Evolutionary conservation across 495 filamentous ascomycete genomes (phyloP).

Genomic region (Letharia lupina): DNA sequence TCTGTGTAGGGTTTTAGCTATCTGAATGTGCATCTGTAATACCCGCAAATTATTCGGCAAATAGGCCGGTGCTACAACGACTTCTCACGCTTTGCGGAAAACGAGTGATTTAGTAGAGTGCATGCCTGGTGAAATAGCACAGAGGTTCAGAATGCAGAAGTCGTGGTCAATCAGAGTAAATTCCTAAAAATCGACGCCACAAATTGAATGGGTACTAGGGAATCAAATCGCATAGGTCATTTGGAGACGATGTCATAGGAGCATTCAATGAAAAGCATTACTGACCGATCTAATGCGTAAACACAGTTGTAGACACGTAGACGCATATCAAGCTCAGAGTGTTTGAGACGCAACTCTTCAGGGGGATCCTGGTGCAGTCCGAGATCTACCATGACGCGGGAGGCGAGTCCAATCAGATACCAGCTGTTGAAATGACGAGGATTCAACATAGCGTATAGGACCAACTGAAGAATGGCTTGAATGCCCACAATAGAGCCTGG

Average conservation of each 20-base stretch:
- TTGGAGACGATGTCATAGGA: not conserved
- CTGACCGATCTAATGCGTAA: slow-evolving; percentile 76
- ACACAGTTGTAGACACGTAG: slow-evolving; percentile 78
- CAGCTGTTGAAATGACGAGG: slow-evolving; percentile 84
- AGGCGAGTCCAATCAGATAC: slow-evolving; percentile 82
- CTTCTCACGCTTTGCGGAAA: not conserved
- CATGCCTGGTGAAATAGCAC: slow-evolving; percentile 7
- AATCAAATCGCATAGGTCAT: not conserved
- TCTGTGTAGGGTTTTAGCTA: slow-evolving; percentile 36
- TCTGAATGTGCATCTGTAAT: not conserved
- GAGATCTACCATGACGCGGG: slow-evolving; percentile 73
- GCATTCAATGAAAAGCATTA: slow-evolving; percentile 6
- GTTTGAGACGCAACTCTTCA: slow-evolving; percentile 50
- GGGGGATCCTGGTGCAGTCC: slow-evolving; percentile 84
- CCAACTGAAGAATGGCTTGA: slow-evolving; percentile 75
- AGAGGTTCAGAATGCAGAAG: not conserved
- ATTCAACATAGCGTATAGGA: slow-evolving; percentile 79
- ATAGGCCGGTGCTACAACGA: not conserved
- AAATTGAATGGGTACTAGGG: not conserved
- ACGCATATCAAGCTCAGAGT: slow-evolving; percentile 60
- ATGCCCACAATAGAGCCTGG: slow-evolving; percentile 76
- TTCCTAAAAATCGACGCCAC: not conserved
- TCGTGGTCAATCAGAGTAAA: not conserved
- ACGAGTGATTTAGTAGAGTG: not conserved
- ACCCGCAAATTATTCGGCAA: not conserved